Evolutionary conservation across 257 asterid genomes (phyloP), one percentile per base, ranked within the genome.

Genomic region (Solanum raphanifolium): DNA sequence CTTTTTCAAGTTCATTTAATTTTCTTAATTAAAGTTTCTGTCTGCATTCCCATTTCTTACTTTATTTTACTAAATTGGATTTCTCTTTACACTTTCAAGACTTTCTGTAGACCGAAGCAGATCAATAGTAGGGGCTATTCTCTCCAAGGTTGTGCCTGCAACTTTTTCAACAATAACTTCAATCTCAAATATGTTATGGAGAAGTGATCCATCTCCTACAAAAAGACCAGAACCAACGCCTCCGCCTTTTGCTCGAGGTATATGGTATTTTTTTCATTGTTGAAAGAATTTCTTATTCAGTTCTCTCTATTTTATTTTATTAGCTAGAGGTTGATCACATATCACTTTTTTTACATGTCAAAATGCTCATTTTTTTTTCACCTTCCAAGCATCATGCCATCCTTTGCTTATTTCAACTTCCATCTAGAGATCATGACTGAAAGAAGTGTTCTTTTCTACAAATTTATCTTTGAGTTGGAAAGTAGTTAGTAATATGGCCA

Each of bases 141-240:
- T 97, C 90, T 96, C 99, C 43, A 95, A 94, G 94, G 99, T 96
- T 91, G 98, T 97, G 69, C 99, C 99, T 88, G 96, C 95, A 73
- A 90, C 99, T 81, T 95, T 96, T 93, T 97, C 99, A 66, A 96
- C 99, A 4, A 95, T 97, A 91, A 91, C 98, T 87, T 96, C 99
- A 43, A 90, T 96, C 88, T 92, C 98, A 8, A 95, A 93, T 93
- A 90, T 95, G 93, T 89, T 96, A 85, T 97, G 98, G 99, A 95
- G 98, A 88, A 94, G 97, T 89, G 97, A 95, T 81, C 91, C 86
- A 43, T 81, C 76, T 41, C 89, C 90, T 16, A 39, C 92, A 16
- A 95, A 89, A 88, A 93, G 92, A 86, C 98, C 95, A 82, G 98
- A 96, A 91, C 93, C 93, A 36, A 93, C 90, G 87, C 88, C 94